Evolutionary conservation across 2,329 filamentous ascomycete species (phyloP), one percentile per base, ranked within the genome.

Genomic region (Penicillium hordei): DNA sequence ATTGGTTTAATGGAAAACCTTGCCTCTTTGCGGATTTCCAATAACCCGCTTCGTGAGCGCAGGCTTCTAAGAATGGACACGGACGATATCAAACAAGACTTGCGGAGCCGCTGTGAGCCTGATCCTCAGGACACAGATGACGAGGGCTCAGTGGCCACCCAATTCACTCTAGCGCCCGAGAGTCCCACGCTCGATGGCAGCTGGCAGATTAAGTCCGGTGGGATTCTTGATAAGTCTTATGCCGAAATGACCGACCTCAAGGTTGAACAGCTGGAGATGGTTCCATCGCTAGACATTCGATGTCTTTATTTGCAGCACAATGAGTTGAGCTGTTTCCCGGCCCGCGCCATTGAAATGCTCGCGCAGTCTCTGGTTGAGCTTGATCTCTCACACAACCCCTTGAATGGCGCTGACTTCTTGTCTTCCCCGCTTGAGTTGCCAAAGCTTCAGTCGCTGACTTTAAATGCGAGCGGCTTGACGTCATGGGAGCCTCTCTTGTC

Each of bases 11-110:
- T 97, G 91, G 86, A 91, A 6, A 86, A 77, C 44, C 78, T 99
- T 10, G 82, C 86, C 21, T 87, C 87, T 70, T 83, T 97, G 42
- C 86, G 88, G 5, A 80, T 99, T 33, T 87, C 87, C 43, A 92
- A 91, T n/a, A 99, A 99, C 68, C 94, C 94, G 0, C 78, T 99
- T 15, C 83, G 90, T 15, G 92, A 97, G 71, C 92, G 89, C 71
- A 96, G 92, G 71, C 91, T 94, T 65, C 80, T 93, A 15, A 89
- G 85, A 0, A 90, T 95, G 77, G 83, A 83, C 23, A 92, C 90
- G 0, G 89, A 91, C 15, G 89, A 94, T 53, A 79, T 97, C 60
- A 96, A 96, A 74, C 83, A 84, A 42, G 85, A 87, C 43, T 77
- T 97, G 43, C 82, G 84, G 21, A 82, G 82, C 36, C 84, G 90